These are phyloP conservation scores for Melaleuca alternifolia DNA, from an alignment of 345 rosid species.

Conservation along the genomic window DNA sequence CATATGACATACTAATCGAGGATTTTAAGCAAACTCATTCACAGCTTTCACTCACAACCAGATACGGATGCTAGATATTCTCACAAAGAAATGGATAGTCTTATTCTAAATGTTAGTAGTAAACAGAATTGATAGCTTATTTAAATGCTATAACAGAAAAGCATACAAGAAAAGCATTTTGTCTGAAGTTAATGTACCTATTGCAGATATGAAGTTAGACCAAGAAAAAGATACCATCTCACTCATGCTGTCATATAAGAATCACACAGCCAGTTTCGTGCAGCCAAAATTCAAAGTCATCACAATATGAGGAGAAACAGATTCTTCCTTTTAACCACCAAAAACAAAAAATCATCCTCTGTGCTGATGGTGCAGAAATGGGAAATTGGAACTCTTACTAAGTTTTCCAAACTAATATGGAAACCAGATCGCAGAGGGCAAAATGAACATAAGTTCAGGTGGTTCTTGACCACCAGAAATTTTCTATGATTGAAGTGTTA, in stretches of 20 bases:
- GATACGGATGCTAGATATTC: neutral
- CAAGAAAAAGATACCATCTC: neutral
- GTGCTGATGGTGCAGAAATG: neutral
- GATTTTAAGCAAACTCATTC: neutral
- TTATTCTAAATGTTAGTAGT: neutral
- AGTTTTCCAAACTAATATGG: neutral
- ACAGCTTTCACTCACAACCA: neutral
- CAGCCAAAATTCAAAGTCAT: neutral
- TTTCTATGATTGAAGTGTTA: neutral
- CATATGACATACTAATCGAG: neutral
- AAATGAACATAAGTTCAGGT: neutral
- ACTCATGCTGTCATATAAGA: neutral
- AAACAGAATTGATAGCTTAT: neutral
- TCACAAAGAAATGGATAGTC: neutral
- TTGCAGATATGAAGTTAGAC: neutral
- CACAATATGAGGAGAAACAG: neutral
- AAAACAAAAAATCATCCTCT: neutral
- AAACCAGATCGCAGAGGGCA: neutral
- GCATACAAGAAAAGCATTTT: neutral
- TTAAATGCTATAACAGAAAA: neutral
- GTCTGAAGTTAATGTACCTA: neutral
- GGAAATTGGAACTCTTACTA: neutral
- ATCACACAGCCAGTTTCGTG: neutral
- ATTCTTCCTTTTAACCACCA: neutral
- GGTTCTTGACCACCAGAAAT: neutral